Evolutionary conservation across 2,329 filamentous ascomycete genomes (phyloP).

Genomic region (Alternaria brassicicola): DNA sequence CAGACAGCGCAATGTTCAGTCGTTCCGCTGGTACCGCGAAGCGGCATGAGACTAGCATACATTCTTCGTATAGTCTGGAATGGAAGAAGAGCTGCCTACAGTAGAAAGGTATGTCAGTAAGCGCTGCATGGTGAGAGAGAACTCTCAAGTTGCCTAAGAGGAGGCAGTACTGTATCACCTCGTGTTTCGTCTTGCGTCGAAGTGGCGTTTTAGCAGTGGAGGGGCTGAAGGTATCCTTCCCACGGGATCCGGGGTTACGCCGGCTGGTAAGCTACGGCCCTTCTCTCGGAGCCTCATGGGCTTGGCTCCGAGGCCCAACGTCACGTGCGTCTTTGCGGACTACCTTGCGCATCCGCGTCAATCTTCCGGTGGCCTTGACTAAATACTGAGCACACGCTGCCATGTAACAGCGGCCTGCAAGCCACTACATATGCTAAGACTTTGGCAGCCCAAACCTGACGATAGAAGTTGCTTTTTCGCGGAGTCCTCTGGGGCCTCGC

Average conservation of each 20-base stretch:
- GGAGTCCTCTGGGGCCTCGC: neutral
- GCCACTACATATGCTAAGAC: neutral
- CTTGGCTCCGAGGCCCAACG: neutral
- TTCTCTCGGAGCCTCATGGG: neutral
- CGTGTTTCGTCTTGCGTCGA: neutral
- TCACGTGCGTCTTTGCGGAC: neutral
- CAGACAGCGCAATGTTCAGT: neutral
- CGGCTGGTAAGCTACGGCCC: neutral
- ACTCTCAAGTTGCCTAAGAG: neutral
- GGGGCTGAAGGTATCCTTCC: neutral
- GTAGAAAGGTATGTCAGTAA: neutral
- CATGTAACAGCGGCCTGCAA: neutral
- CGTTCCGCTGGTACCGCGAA: neutral
- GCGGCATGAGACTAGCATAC: neutral
- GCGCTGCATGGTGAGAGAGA: neutral
- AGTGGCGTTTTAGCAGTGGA: slow-evolving; percentile 1
- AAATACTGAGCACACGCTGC: neutral
- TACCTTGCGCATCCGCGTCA: neutral
- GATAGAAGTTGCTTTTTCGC: neutral
- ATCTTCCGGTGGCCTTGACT: neutral
- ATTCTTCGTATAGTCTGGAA: neutral
- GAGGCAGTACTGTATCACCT: slow-evolving; percentile 3
- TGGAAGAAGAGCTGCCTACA: neutral
- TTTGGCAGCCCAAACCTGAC: neutral
- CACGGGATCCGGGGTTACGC: neutral